Percentiles rank a stretch among this genome's conserved stretches.
These are phyloP conservation scores for Pulveroboletus sp. DNA, from an alignment of 768 basidiomycete species.

Conservation along the genomic window DNA sequence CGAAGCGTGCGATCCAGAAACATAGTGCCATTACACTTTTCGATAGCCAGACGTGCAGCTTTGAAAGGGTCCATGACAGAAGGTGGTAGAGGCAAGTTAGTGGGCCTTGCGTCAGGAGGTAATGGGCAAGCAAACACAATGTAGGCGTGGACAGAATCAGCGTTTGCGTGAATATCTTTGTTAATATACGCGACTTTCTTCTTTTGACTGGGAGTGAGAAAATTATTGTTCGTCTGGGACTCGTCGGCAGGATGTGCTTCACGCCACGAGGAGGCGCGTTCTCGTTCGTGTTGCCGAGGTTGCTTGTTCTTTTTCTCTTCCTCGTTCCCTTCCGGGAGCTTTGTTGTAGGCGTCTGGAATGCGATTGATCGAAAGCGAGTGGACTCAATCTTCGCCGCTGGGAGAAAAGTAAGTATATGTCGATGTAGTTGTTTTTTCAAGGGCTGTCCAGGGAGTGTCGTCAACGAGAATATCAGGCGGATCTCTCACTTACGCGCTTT, in stretches of 20 bases:
- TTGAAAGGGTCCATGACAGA: slow-evolving; percentile 61
- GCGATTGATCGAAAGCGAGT: slow-evolving; percentile 91
- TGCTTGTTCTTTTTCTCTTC: slow-evolving; percentile 28
- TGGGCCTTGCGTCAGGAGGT: slow-evolving; percentile 37
- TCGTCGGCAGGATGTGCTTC: slow-evolving; percentile 41
- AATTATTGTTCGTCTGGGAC: slow-evolving; percentile 52
- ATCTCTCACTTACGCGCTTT: slow-evolving; percentile 52
- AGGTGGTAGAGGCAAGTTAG: slow-evolving; percentile 48
- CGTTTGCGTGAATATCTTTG: slow-evolving; percentile 78
- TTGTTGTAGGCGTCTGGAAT: slow-evolving; percentile 76
- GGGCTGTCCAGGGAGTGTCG: slow-evolving; percentile 42
- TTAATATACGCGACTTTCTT: slow-evolving; percentile 94
- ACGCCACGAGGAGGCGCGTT: slow-evolving; percentile 58
- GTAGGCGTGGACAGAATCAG: slow-evolving; percentile 80
- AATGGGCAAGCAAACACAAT: slow-evolving; percentile 78
- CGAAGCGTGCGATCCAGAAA: slow-evolving; percentile 79
- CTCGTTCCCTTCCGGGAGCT: slow-evolving; percentile 42
- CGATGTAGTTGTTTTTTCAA: slow-evolving; percentile 69
- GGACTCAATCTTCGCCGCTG: slow-evolving; percentile 82
- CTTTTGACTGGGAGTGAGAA: slow-evolving; percentile 79
- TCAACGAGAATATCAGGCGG: neutral
- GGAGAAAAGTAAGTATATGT: slow-evolving; percentile 69
- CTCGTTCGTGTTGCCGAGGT: slow-evolving; percentile 47
- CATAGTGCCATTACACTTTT: slow-evolving; percentile 57
- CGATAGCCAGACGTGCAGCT: slow-evolving; percentile 57